Conservation (phyloP, 139 green algal species). For the Chloropicon primus region DNA sequence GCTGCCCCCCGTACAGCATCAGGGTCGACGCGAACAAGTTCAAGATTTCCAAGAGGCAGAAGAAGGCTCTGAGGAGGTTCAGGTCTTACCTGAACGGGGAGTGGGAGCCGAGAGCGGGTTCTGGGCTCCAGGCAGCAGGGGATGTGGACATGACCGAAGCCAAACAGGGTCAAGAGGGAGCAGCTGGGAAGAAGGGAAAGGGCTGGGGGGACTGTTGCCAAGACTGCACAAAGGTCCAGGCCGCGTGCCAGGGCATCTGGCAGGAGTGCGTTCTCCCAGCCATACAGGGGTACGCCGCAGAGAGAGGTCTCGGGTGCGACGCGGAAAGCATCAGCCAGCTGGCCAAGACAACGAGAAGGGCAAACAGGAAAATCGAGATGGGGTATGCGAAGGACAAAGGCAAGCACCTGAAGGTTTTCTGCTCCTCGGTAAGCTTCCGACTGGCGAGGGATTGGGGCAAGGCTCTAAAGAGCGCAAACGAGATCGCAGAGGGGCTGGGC, state of each 20-base stretch:
- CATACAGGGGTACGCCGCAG: neutral
- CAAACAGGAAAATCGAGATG: neutral
- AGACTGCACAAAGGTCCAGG: neutral
- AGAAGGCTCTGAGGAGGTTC: conserved; percentile 8
- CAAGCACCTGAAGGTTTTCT: neutral
- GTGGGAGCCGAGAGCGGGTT: neutral
- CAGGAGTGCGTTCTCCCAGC: neutral
- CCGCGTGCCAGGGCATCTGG: neutral
- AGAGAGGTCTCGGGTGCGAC: neutral
- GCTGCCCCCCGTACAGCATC: conserved; percentile 26
- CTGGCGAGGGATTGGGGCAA: neutral
- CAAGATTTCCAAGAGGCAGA: conserved; percentile 15
- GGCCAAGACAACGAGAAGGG: neutral
- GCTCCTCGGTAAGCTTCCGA: neutral
- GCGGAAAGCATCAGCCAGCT: neutral
- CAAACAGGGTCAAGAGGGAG: neutral
- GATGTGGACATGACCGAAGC: neutral
- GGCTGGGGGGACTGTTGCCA: neutral
- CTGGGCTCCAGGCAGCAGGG: neutral
- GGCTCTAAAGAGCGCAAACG: neutral
- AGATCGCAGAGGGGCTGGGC: neutral
- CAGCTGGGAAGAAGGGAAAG: neutral
- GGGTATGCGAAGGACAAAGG: neutral
- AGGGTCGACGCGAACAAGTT: conserved; percentile 14
- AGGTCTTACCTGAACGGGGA: conserved; percentile 1